A percentile compares a stretch with the other conserved stretches of the same genome.
Evolutionary conservation across 495 filamentous ascomycete species (phyloP).

Genomic region (Aspergillus avenaceus): DNA sequence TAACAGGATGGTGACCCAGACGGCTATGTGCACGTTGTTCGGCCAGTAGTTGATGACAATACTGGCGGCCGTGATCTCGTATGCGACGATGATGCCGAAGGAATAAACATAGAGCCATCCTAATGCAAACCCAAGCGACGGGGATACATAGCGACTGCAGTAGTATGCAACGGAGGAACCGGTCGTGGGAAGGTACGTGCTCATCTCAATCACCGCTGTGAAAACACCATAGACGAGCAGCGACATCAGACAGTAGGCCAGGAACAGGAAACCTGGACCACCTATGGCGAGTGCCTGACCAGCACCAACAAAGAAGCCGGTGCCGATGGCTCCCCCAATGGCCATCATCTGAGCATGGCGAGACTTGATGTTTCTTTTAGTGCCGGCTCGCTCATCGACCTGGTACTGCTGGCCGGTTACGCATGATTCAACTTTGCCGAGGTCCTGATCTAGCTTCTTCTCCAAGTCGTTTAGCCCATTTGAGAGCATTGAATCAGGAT

Average conservation of each 20-base stretch:
- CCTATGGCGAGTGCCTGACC: slow-evolving; percentile 50
- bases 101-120: slow-evolving; percentile 51
- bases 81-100: slow-evolving; percentile 57
- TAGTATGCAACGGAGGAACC: slow-evolving; percentile 49
- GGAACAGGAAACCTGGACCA: slow-evolving; percentile 57
- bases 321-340: slow-evolving; percentile 60
- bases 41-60: slow-evolving; percentile 69
- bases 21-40: slow-evolving; percentile 31
- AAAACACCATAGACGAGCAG: slow-evolving; percentile 52
- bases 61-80: slow-evolving; percentile 61
- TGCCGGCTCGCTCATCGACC: neutral
- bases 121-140: slow-evolving; percentile 51
- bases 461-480: neutral
- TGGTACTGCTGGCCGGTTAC: neutral
- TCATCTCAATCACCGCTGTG: slow-evolving; percentile 53
- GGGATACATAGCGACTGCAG: slow-evolving; percentile 46
- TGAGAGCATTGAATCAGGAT: neutral
- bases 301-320: slow-evolving; percentile 45
- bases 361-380: slow-evolving; percentile 19
- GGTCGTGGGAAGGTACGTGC: slow-evolving; percentile 49
- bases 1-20: slow-evolving; percentile 66
- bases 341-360: slow-evolving; percentile 59
- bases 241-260: slow-evolving; percentile 51
- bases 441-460: neutral
- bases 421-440: neutral